A percentile compares a stretch with the other conserved stretches of the same genome.
phyloP scores from a whole-genome alignment of 768 basidiomycete genomes.

The Trametes punicea region DNA sequence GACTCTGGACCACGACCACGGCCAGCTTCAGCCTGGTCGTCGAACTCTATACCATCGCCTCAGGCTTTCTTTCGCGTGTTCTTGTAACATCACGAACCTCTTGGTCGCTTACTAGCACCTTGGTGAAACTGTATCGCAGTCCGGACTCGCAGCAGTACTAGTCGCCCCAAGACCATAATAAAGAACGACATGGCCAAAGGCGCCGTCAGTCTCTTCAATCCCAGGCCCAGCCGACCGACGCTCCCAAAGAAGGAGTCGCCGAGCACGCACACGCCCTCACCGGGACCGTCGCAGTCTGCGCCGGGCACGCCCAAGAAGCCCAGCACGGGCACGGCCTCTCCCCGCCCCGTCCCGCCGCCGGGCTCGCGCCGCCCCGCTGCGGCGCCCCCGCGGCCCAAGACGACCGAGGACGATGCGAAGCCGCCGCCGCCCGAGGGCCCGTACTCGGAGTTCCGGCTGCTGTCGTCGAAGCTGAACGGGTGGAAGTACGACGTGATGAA shows the following conservation, averaged over 20 bases:
- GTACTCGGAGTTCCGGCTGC: constrained; percentile 73
- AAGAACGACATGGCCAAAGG: constrained; percentile 16
- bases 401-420: constrained; percentile 48
- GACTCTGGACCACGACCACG: constrained; percentile 37
- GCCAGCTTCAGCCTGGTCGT: constrained; percentile 24
- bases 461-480: constrained; percentile 76
- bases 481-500: constrained; percentile 95
- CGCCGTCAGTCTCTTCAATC: constrained; percentile 50
- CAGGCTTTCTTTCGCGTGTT: constrained; percentile 3
- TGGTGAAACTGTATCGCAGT: neutral
- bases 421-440: constrained; percentile 56
- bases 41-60: neutral
- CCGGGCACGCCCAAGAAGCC: constrained; percentile 20
- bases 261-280: constrained; percentile 12
- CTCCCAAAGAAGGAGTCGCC: constrained; percentile 26
- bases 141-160: neutral
- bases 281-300: constrained; percentile 13
- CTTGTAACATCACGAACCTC: neutral
- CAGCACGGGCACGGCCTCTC: neutral
- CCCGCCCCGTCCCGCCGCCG: neutral
- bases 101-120: neutral
- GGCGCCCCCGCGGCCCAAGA: constrained; percentile 25
- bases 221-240: constrained; percentile 52
- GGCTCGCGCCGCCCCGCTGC: constrained; percentile 10
- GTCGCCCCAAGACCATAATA: neutral